Evolutionary conservation across 2,329 filamentous ascomycete genomes (phyloP).

Genomic region (Byssoonygena ceratinophila): DNA sequence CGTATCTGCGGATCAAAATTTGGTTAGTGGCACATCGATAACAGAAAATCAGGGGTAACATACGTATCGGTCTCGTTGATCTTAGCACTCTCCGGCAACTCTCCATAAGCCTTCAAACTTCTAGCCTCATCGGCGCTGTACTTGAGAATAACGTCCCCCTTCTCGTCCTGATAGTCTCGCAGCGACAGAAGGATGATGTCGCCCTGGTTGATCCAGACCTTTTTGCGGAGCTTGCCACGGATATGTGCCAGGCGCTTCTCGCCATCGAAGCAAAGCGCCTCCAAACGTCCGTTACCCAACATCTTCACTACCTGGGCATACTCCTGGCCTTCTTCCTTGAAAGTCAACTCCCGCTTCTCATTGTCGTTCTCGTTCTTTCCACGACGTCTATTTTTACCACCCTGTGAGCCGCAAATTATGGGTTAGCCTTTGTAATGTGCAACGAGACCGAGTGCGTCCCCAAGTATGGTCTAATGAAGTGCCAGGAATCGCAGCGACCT

Average conservation of each 20-base stretch:
- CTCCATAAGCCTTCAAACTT: conserved; percentile 90
- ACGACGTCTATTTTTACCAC: conserved; percentile 95
- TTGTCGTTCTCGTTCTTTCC: conserved; percentile 99
- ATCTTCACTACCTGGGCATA: conserved; percentile 88
- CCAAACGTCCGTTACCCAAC: conserved; percentile 87
- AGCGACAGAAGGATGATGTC: conserved; percentile 84
- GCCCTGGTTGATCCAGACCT: conserved; percentile 99
- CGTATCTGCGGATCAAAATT: conserved; percentile 33
- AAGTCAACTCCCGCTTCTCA: conserved; percentile 95
- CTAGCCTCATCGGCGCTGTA: conserved; percentile 94
- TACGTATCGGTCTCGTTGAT: conserved; percentile 99
- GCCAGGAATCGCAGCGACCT: not conserved
- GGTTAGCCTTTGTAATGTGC: not conserved
- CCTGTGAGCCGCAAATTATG: conserved; percentile 45
- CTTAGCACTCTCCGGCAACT: conserved; percentile 94
- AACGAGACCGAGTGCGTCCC: not conserved
- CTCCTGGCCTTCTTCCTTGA: conserved; percentile 97
- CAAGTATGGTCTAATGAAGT: not conserved
- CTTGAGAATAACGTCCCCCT: conserved; percentile 88
- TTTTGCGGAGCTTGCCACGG: conserved; percentile 96
- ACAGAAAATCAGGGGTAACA: conserved; percentile 24
- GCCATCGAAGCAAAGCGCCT: conserved; percentile 92
- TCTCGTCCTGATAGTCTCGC: conserved; percentile 87
- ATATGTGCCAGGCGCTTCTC: conserved; percentile 74
- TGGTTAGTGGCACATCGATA: not conserved